phyloP scores from a whole-genome alignment of 352 stramenopile genomes.

The Plasmopara viticola region DNA sequence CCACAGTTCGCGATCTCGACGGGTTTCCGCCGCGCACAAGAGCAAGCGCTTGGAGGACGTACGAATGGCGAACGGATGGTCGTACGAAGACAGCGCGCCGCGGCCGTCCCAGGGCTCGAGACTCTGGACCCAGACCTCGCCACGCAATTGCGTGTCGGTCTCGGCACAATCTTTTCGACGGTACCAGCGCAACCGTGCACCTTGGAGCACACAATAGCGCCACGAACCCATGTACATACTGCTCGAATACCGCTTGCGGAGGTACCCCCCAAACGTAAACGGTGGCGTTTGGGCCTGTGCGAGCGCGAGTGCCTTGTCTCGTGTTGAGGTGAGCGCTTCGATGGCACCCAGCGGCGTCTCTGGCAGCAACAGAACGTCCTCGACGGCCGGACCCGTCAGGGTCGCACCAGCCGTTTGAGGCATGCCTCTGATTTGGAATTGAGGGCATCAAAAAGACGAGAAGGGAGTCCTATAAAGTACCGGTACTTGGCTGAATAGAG shows the following conservation, averaged over 20 bases:
- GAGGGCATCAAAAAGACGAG: too few species aligned
- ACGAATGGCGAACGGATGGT: slow-evolving; percentile 57
- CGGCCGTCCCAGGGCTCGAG: slow-evolving; percentile 58
- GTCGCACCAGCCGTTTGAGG: too few species aligned
- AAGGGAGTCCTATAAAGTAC: too few species aligned
- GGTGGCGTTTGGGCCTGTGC: slow-evolving; percentile 1
- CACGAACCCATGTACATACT: slow-evolving; percentile 75
- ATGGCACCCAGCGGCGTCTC: slow-evolving; percentile 15
- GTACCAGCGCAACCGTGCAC: slow-evolving; percentile 61
- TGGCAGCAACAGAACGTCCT: neutral
- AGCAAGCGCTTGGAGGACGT: slow-evolving; percentile 49
- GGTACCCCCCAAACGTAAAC: slow-evolving; percentile 36
- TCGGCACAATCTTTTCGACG: slow-evolving; percentile 46
- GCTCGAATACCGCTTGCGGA: slow-evolving; percentile 63
- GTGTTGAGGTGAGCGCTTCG: slow-evolving; percentile 8
- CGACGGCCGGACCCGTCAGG: too few species aligned
- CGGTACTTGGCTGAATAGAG: too few species aligned
- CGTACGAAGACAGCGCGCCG: slow-evolving; percentile 41
- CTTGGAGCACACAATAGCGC: slow-evolving; percentile 63
- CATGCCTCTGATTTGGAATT: too few species aligned
- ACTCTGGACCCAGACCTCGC: slow-evolving; percentile 52
- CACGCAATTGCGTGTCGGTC: slow-evolving; percentile 41
- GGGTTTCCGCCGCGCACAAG: slow-evolving; percentile 47
- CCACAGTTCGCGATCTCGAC: slow-evolving; percentile 43
- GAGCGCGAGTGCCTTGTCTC: slow-evolving; percentile 3